Evolutionary conservation across 1,139 yeast genomes (phyloP), one percentile per base, ranked within the genome.

Genomic region (Geotrichum europaeum): DNA sequence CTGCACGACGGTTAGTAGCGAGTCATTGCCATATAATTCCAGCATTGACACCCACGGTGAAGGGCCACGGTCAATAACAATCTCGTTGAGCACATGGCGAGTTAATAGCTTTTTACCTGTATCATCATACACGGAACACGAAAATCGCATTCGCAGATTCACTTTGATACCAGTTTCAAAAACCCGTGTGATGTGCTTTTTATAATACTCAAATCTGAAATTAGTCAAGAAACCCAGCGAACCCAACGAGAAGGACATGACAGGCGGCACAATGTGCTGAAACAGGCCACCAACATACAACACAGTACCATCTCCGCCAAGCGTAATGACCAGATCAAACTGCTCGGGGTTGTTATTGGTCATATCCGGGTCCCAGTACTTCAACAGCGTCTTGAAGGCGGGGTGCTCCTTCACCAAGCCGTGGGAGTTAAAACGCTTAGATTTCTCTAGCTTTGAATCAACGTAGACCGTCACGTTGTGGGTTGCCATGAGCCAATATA

Each of bases 241-340:
- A 0, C 96, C 96, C 50, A 89, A 76, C 1, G 92, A 80, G 73
- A 89, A 89, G 34, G 91, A 84, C 68, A 89, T 81, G n/a, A 89
- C 89, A 0, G 96, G 97, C 2, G 97, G 96, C 0, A 89, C 96
- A 57, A 85, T 84, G 64, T 83, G 75, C 71, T 89, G 96, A 73
- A 89, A 89, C 57, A 89, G 73, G 54, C 88, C 86, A 1, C 92
- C 86, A 0, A 87, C 95, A 70, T 84, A 88, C 51, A 89, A 75
- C 7, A 89, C 96, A 0, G 97, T 89, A 34, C 97, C 97, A 70
- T 89, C 97, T 24, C 97, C 97, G 20, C 96, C 96, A 40, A 89
- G 73, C 0, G 96, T 87, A 32, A 89, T 79, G 6, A 88, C 90
- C 64, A 89, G 76, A 71, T 90, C 96, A 67, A 89, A 86, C 51